Evolutionary conservation across 352 stramenopile species (phyloP).

Genomic region (Phytophthora meadii): DNA sequence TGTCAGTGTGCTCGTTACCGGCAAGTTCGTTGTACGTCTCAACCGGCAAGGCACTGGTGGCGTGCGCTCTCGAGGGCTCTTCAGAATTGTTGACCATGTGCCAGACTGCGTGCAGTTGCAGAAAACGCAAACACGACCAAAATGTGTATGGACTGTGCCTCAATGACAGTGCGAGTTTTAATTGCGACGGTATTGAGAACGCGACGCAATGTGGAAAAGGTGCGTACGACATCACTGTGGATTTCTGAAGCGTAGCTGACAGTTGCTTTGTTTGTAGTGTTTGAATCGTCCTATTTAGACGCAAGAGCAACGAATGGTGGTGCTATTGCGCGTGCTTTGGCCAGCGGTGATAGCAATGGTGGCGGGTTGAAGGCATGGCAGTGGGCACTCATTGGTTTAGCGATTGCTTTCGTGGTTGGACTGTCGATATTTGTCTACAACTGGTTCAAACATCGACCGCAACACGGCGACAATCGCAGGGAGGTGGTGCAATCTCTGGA

Average conservation of each 20-base stretch:
- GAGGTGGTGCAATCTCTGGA: constrained; percentile 39
- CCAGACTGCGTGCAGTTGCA: constrained; percentile 28
- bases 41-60: constrained; percentile 4
- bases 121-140: constrained; percentile 16
- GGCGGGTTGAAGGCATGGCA: constrained; percentile 39
- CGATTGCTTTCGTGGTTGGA: constrained; percentile 37
- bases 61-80: constrained; percentile 15
- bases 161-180: constrained; percentile 13
- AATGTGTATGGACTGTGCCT: constrained; percentile 23
- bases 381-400: constrained; percentile 46
- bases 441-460: constrained; percentile 59
- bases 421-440: constrained; percentile 51
- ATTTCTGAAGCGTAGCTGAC: constrained; percentile 7
- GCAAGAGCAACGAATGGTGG: constrained; percentile 1
- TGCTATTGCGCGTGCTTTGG: not conserved
- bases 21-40: constrained; percentile 34
- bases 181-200: constrained; percentile 18
- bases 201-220: constrained; percentile 23
- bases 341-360: constrained; percentile 7
- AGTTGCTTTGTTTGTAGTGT: not conserved
- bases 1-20: constrained; percentile 37
- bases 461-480: constrained; percentile 37
- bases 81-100: constrained; percentile 15
- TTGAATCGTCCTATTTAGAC: constrained; percentile 8
- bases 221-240: not conserved